Evolutionary conservation across 495 filamentous ascomycete species (phyloP).

Genomic region (Podospora didyma): DNA sequence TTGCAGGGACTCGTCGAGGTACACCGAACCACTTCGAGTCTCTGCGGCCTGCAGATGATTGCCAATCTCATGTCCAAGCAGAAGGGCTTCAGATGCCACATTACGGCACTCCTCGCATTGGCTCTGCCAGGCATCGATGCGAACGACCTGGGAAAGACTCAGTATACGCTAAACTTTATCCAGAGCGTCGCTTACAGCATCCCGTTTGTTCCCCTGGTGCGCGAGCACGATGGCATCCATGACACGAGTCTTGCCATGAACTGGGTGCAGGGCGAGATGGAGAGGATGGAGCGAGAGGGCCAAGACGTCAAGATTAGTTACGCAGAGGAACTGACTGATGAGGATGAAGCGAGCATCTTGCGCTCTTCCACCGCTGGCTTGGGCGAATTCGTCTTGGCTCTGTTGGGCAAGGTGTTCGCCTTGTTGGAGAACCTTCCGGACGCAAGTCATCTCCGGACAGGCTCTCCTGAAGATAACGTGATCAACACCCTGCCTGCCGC

Average conservation of each 20-base stretch:
- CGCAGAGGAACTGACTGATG: slow-evolving; percentile 71
- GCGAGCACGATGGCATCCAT: slow-evolving; percentile 63
- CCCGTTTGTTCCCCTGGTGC: slow-evolving; percentile 79
- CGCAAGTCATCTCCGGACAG: slow-evolving; percentile 75
- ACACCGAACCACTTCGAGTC: slow-evolving; percentile 89
- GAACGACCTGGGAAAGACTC: slow-evolving; percentile 94
- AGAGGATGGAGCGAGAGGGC: slow-evolving; percentile 85
- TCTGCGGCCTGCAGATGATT: slow-evolving; percentile 84
- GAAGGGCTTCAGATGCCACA: slow-evolving; percentile 90
- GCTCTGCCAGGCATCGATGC: slow-evolving; percentile 95
- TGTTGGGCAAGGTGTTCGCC: slow-evolving; percentile 92
- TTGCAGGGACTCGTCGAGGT: slow-evolving; percentile 96
- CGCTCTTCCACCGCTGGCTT: slow-evolving; percentile 95
- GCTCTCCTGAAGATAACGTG: slow-evolving; percentile 93
- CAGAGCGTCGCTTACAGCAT: slow-evolving; percentile 94
- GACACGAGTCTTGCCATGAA: slow-evolving; percentile 78
- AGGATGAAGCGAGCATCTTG: slow-evolving; percentile 83
- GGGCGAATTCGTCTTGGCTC: slow-evolving; percentile 82
- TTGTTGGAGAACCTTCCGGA: slow-evolving; percentile 94
- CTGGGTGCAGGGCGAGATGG: slow-evolving; percentile 92
- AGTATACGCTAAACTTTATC: slow-evolving; percentile 90
- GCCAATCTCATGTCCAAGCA: slow-evolving; percentile 84
- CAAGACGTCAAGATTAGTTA: slow-evolving; percentile 83
- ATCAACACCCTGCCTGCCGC: slow-evolving; percentile 93
- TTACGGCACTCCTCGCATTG: slow-evolving; percentile 86